These are phyloP conservation scores for Phyllosticta paracitricarpa DNA, from an alignment of 2,329 filamentous ascomycete genomes.

Conservation along the genomic window DNA sequence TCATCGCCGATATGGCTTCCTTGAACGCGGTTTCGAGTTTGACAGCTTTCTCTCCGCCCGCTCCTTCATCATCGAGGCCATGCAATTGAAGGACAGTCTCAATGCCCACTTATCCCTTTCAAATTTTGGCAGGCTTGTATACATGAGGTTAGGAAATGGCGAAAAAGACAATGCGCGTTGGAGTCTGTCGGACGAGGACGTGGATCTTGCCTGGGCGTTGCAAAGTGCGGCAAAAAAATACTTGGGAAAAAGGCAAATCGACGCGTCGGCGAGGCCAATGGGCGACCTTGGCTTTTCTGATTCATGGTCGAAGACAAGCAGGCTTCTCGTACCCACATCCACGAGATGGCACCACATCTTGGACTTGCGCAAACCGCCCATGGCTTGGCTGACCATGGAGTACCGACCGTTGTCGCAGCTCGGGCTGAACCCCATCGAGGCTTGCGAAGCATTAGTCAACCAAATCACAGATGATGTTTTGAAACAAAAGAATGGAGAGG, in stretches of 20 bases:
- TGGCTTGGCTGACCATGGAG: background rate
- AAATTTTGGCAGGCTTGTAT: background rate
- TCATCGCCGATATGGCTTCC: background rate
- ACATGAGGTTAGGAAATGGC: background rate
- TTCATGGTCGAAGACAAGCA: background rate
- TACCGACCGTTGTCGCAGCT: background rate
- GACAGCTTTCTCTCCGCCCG: background rate
- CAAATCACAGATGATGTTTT: background rate
- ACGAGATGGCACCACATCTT: background rate
- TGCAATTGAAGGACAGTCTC: background rate
- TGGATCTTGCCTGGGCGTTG: background rate
- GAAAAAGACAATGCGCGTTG: background rate
- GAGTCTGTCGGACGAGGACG: background rate
- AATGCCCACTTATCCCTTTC: background rate
- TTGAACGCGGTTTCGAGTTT: background rate
- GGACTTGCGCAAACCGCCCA: background rate
- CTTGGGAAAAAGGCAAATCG: background rate
- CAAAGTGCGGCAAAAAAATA: background rate
- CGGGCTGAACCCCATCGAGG: background rate
- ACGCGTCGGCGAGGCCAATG: background rate
- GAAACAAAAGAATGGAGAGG: background rate
- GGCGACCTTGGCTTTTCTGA: background rate
- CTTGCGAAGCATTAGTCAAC: background rate
- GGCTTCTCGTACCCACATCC: background rate
- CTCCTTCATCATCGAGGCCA: background rate